These are phyloP conservation scores for Stenocarpella maydis DNA, from an alignment of 2,329 filamentous ascomycete genomes.

Conservation along the genomic window DNA sequence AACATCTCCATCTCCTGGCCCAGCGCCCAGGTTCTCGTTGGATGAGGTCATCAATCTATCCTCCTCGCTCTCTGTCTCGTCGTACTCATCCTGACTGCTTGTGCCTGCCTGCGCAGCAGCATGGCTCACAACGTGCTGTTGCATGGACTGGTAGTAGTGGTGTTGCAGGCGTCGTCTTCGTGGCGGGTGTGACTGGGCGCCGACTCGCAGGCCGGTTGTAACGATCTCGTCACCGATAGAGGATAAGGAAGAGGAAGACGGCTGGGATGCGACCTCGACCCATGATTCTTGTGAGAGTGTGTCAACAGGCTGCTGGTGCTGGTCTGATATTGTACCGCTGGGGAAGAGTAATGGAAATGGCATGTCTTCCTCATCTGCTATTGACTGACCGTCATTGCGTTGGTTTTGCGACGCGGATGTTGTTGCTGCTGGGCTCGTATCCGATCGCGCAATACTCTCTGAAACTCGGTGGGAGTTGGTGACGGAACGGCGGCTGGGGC, in stretches of 20 bases:
- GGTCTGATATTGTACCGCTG: neutral
- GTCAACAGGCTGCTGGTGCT: conserved; percentile 34
- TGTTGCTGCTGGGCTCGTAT: conserved; percentile 27
- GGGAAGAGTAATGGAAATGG: neutral
- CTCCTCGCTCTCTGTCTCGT: conserved; percentile 91
- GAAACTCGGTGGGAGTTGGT: conserved; percentile 35
- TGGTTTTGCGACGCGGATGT: conserved; percentile 39
- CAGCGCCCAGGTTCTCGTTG: conserved; percentile 57
- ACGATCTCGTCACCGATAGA: conserved; percentile 89
- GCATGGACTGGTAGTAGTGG: conserved; percentile 48
- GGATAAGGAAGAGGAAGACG: conserved; percentile 91
- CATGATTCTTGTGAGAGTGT: conserved; percentile 80
- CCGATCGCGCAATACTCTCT: conserved; percentile 35
- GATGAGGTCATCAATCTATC: conserved; percentile 72
- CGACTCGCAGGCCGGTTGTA: conserved; percentile 84
- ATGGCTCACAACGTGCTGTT: conserved; percentile 48
- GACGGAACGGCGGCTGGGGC: conserved; percentile 33
- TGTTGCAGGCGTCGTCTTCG: conserved; percentile 63
- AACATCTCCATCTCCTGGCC: conserved; percentile 26
- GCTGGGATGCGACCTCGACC: conserved; percentile 92
- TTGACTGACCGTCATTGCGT: conserved; percentile 46
- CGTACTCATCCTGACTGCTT: conserved; percentile 93
- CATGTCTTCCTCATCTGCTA: conserved; percentile 5
- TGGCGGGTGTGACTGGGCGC: conserved; percentile 67
- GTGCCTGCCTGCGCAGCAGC: conserved; percentile 54